Evolutionary conservation across 371 early-diverging fungal species (phyloP), one percentile per base, ranked within the genome.

Genomic region (Mortierella sp.): DNA sequence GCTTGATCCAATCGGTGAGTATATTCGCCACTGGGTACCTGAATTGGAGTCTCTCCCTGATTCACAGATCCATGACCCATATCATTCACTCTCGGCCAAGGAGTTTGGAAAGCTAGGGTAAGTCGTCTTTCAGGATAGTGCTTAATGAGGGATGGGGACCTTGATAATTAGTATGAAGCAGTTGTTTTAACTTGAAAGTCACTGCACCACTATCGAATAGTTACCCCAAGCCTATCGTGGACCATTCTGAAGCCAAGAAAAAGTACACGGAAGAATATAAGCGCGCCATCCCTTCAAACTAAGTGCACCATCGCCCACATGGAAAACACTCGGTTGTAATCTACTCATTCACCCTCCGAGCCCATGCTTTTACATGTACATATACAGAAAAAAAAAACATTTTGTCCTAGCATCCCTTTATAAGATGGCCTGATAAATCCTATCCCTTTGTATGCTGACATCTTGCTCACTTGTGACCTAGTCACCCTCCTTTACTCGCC

Each of bases 1-100:
- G 63, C 90, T 86, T 72, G 93, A 93, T 73, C 83, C 84, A 4
- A 65, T 80, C 4, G 91, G 90, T 23, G 68, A 75, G 0, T 87
- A 70, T 61, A 87, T 88, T 60, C 72, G 77, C 16, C 73, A 79
- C 30, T 87, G 83, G 80, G 82, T 87, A 5, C 87, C 85, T 1
- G 87, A 88, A 64, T 68, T 88, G 62, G 74, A 59, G 47, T 19
- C 55, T 57, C 63, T 72, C 18, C 53, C 52, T 7, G 64, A 62
- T 11, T 75, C 72, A 44, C 74, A 79, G 23, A 64, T 83, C 26
- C 85, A 85, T 43, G 81, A 84, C 30, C 87, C 87, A 18, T 81
- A 71, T 64, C 66, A 70, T 7, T 29, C 62, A 23, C 44, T 85
- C 56, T 59, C 66, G 0, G 63, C 74, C 64, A 63, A 74, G 53